A percentile compares a stretch with the other conserved stretches of the same genome.
These are phyloP conservation scores for Syzygium aqueum DNA, from an alignment of 345 rosid species.

Conservation along the genomic window DNA sequence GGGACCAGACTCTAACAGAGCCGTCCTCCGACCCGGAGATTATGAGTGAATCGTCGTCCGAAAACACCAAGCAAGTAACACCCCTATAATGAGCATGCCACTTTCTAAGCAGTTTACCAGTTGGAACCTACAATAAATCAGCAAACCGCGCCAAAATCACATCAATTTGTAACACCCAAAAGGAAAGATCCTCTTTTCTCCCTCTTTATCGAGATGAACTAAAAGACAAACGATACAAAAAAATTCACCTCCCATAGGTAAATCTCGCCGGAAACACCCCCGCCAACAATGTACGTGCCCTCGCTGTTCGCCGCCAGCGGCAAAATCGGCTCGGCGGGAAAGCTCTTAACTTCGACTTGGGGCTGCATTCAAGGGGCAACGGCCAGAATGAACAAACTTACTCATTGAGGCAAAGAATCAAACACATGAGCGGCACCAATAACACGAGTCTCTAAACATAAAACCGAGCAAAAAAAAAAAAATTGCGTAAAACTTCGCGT, in stretches of 20 bases:
- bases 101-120: slow-evolving; percentile 66
- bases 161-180: background rate
- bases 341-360: slow-evolving; percentile 66
- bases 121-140: slow-evolving; percentile 44
- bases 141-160: background rate
- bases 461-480: background rate
- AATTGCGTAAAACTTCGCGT: background rate
- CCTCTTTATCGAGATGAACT: background rate
- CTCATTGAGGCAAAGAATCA: background rate
- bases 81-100: slow-evolving; percentile 76
- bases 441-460: background rate
- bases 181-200: background rate
- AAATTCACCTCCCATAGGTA: slow-evolving; percentile 73
- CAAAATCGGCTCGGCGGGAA: slow-evolving; percentile 65
- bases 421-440: background rate
- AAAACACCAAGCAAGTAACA: slow-evolving; percentile 69
- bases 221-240: background rate
- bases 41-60: slow-evolving; percentile 63
- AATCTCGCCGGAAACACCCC: slow-evolving; percentile 64
- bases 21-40: slow-evolving; percentile 86
- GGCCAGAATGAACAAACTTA: background rate
- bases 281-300: slow-evolving; percentile 76
- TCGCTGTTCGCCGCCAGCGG: slow-evolving; percentile 56
- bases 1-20: slow-evolving; percentile 76
- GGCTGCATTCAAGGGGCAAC: slow-evolving; percentile 32